Percentiles rank a stretch among this genome's conserved stretches.
phyloP scores from a whole-genome alignment of 2,329 filamentous ascomycete species.

The Pleomassaria siparia region DNA sequence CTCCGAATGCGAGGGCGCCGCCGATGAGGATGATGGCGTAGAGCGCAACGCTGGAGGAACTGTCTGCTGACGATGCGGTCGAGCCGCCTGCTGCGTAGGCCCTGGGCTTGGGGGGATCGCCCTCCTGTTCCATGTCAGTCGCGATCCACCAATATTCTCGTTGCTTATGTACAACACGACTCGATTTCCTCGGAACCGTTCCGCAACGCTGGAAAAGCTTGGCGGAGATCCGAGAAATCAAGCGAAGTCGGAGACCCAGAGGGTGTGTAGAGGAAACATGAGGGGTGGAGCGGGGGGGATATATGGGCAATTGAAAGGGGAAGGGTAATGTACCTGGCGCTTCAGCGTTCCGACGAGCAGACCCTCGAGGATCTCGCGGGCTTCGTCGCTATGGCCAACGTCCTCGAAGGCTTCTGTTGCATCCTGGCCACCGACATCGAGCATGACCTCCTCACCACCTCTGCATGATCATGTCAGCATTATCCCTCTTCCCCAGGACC shows the following conservation, averaged over 20 bases:
- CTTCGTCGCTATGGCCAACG: constrained; percentile 98
- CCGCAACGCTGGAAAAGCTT: neutral
- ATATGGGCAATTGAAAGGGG: neutral
- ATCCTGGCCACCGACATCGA: constrained; percentile 95
- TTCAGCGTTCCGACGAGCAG: constrained; percentile 42
- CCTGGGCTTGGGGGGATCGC: constrained; percentile 78
- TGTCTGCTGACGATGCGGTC: constrained; percentile 48
- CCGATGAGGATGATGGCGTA: constrained; percentile 81
- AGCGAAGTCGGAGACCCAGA: neutral
- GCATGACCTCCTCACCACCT: constrained; percentile 95
- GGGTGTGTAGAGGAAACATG: neutral
- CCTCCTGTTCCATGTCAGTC: constrained; percentile 52
- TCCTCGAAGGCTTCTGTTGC: constrained; percentile 98
- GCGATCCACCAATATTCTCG: neutral
- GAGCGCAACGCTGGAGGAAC: constrained; percentile 71
- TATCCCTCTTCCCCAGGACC: neutral
- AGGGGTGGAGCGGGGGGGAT: neutral
- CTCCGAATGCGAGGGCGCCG: constrained; percentile 74
- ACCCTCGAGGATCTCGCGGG: constrained; percentile 81
- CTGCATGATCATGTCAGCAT: constrained; percentile 50
- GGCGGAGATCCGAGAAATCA: neutral
- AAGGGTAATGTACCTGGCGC: constrained; percentile 33
- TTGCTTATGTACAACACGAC: neutral
- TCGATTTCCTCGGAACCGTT: neutral
- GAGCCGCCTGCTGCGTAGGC: constrained; percentile 53